These are phyloP conservation scores for Phytophthora sojae DNA, from an alignment of 352 stramenopile genomes.

Conservation along the genomic window DNA sequence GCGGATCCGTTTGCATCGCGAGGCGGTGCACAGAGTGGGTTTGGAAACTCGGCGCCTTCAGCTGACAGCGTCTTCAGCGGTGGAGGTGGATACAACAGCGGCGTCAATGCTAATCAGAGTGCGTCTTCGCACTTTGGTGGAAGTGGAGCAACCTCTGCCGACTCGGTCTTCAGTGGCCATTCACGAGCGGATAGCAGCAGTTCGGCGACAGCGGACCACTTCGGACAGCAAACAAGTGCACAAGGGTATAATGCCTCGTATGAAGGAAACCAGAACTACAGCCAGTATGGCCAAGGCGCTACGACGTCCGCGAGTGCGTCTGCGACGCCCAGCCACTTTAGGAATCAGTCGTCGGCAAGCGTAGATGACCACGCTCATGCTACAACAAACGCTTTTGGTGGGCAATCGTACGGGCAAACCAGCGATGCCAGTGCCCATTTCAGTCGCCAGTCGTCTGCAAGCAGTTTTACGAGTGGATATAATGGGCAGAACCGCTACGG, in stretches of 20 bases:
- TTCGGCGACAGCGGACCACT: constrained; percentile 12
- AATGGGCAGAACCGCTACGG: constrained; percentile 17
- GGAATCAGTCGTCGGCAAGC: constrained; percentile 12
- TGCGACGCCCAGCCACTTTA: constrained; percentile 8
- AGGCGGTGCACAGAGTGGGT: constrained; percentile 25
- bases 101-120: constrained; percentile 14
- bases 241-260: constrained; percentile 14
- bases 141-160: constrained; percentile 24
- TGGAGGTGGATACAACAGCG: constrained; percentile 11
- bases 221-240: constrained; percentile 25
- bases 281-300: constrained; percentile 21
- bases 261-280: constrained; percentile 23
- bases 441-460: constrained; percentile 37
- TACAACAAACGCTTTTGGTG: constrained; percentile 14
- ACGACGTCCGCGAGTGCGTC: constrained; percentile 10
- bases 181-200: constrained; percentile 9
- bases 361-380: constrained; percentile 9
- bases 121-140: constrained; percentile 34
- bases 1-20: constrained; percentile 33
- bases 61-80: constrained; percentile 28
- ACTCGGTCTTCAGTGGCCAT: constrained; percentile 38
- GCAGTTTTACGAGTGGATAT: constrained; percentile 28
- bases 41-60: constrained; percentile 29
- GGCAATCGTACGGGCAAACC: constrained; percentile 23
- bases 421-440: constrained; percentile 19